Conservation (phyloP, 495 filamentous ascomycete genomes). For the Talaromyces stipitatus region DNA sequence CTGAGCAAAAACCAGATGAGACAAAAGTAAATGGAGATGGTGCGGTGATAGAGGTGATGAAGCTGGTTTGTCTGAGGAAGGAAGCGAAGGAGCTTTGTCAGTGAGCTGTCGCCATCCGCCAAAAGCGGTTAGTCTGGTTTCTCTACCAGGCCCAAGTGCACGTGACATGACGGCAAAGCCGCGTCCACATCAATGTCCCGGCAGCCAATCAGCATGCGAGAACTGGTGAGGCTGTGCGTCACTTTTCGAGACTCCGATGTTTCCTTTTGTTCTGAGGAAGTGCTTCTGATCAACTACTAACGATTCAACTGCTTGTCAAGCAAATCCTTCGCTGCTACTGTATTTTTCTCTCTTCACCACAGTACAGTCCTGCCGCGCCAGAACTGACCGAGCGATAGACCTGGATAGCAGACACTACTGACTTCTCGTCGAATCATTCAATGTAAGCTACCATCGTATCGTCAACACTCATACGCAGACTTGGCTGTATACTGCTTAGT, state of each 20-base stretch:
- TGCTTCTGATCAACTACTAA: not conserved
- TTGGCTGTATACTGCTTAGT: not conserved
- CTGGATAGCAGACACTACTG: not conserved
- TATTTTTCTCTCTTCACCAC: too few species aligned
- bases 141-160: not conserved
- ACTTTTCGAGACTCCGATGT: not conserved
- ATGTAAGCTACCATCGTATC: not conserved
- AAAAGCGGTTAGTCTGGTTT: not conserved
- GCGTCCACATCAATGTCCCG: not conserved
- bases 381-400: not conserved
- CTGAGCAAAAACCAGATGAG: not conserved
- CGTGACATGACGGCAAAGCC: not conserved
- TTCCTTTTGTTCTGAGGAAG: not conserved
- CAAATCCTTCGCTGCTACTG: not conserved
- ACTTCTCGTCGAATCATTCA: not conserved
- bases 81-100: not conserved
- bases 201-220: slow-evolving; percentile 1
- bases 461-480: not conserved
- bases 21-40: not conserved
- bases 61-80: not conserved
- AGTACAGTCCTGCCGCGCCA: not conserved
- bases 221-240: not conserved
- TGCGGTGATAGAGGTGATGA: not conserved
- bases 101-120: not conserved
- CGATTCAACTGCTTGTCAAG: not conserved